These are phyloP conservation scores for Stentor coeruleus DNA, from an alignment of 73 alveolate species.

Conservation along the genomic window DNA sequence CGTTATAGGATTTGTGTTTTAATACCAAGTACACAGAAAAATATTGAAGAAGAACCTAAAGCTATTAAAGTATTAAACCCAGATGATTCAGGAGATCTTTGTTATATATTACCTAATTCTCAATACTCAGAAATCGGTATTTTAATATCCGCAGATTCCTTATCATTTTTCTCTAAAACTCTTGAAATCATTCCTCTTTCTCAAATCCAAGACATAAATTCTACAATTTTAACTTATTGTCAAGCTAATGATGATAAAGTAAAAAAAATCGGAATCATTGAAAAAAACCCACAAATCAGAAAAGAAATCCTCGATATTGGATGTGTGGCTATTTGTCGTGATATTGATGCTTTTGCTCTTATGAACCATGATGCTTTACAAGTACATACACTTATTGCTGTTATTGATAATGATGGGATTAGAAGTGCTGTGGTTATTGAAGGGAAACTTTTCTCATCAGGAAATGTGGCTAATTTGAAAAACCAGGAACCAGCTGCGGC, in stretches of 20 bases:
- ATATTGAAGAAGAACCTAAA: too few relatives aligned
- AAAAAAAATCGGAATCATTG: conserved; percentile 25
- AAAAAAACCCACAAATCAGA: conserved; percentile 4
- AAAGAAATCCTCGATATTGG: background rate
- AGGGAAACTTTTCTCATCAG: background rate
- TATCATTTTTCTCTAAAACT: background rate
- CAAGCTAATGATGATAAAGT: too few relatives aligned
- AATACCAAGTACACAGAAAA: background rate
- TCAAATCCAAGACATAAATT: too few relatives aligned
- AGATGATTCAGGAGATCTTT: background rate
- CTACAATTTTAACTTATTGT: too few relatives aligned
- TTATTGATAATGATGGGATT: conserved; percentile 2
- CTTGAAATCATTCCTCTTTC: background rate
- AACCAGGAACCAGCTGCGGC: background rate
- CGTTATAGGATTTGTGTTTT: background rate
- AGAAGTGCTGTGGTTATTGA: conserved; percentile 6
- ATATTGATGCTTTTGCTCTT: conserved; percentile 19
- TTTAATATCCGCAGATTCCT: background rate
- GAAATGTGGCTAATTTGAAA: background rate
- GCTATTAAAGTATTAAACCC: background rate
- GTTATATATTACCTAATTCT: background rate
- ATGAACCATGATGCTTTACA: background rate
- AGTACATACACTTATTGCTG: background rate
- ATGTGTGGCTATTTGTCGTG: background rate
- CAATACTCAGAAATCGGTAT: conserved; percentile 8